Percentiles rank a stretch among this genome's conserved stretches.
phyloP scores from a whole-genome alignment of 202 grass and related monocot species.

The Panicum virgatum region DNA sequence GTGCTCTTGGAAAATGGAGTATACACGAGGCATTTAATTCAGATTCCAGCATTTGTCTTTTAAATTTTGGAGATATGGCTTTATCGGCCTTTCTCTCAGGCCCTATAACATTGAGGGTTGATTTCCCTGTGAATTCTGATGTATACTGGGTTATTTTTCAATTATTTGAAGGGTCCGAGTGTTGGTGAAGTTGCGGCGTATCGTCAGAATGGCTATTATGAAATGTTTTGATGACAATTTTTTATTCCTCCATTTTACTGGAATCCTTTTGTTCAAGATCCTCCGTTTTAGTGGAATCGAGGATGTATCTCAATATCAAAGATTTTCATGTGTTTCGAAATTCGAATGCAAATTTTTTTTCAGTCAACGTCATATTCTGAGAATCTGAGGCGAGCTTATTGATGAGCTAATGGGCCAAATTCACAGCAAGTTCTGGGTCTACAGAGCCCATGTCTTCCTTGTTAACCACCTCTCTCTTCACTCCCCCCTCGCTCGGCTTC shows the following conservation, averaged over 20 bases:
- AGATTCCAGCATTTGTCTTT: background rate
- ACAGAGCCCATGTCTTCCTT: constrained; percentile 26
- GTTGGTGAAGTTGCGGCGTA: background rate
- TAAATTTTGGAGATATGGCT: background rate
- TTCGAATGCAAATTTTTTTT: background rate
- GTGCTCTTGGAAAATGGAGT: background rate
- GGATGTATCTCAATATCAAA: background rate
- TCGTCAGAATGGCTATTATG: background rate
- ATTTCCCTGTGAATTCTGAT: background rate
- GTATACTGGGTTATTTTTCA: background rate
- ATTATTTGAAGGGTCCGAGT: background rate
- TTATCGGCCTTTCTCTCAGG: background rate
- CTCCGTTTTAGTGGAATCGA: background rate
- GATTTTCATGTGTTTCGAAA: background rate
- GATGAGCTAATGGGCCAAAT: background rate
- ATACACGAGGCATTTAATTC: background rate
- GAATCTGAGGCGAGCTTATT: background rate
- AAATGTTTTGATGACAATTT: background rate
- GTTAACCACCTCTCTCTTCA: background rate
- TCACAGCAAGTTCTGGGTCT: background rate
- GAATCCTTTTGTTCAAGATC: background rate
- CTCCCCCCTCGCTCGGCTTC: background rate
- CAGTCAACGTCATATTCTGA: background rate
- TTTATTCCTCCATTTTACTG: background rate
- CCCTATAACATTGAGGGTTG: background rate